phyloP scores from a whole-genome alignment of 768 basidiomycete species.

The Xerocomus spinulosus region DNA sequence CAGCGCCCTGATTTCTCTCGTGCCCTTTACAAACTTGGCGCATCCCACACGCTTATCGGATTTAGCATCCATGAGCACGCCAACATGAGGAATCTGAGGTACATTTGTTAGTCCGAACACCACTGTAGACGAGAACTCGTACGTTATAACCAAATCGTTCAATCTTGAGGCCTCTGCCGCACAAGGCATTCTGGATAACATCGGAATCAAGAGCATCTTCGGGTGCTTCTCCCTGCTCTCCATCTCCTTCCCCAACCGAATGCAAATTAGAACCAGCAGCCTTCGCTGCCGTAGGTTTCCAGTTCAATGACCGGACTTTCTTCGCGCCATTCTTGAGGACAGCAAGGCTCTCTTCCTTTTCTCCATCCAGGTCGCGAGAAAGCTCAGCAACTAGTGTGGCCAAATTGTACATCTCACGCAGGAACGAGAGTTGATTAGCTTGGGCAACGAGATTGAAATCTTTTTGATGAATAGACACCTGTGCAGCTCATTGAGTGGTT shows the following conservation, averaged over 20 bases:
- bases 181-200: background rate
- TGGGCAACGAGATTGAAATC: too few species aligned
- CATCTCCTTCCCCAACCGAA: too few species aligned
- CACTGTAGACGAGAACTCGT: background rate
- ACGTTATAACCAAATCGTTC: background rate
- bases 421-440: too few species aligned
- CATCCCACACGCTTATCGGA: background rate
- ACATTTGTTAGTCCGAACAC: too few species aligned
- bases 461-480: too few species aligned
- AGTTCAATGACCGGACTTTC: background rate
- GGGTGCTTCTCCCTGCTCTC: too few species aligned
- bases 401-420: constrained; percentile 15
- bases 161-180: background rate
- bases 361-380: background rate
- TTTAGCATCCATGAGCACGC: background rate
- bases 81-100: background rate
- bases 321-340: background rate
- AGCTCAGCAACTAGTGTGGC: background rate
- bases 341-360: background rate
- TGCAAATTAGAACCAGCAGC: background rate
- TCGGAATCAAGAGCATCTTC: background rate
- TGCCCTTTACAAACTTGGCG: background rate
- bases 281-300: background rate
- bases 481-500: too few species aligned
- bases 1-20: background rate